Evolutionary conservation across 2,329 filamentous ascomycete genomes (phyloP).

Genomic region (Berkeleyomyces basicola): DNA sequence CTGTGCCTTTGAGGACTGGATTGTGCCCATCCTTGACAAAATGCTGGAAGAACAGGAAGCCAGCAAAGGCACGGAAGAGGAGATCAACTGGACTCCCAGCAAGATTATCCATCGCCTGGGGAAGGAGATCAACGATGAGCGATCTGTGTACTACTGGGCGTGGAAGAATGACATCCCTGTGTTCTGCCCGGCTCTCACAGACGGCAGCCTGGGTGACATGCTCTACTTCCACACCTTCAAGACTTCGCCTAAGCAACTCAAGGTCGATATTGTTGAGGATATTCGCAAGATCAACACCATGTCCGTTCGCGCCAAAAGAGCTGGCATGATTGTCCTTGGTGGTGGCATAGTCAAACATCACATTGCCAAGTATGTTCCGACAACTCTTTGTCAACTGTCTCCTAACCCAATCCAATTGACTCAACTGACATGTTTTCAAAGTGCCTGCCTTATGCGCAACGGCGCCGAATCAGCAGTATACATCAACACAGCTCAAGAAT

Average conservation of each 20-base stretch:
- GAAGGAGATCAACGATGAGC: constrained; percentile 83
- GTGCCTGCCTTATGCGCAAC: constrained; percentile 87
- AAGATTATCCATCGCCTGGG: constrained; percentile 82
- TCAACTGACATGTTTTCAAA: background rate
- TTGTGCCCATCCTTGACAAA: constrained; percentile 82
- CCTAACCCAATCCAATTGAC: background rate
- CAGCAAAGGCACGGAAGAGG: constrained; percentile 48
- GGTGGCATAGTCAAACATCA: constrained; percentile 96
- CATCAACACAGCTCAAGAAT: constrained; percentile 94
- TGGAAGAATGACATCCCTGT: constrained; percentile 94
- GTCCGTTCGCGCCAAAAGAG: constrained; percentile 68
- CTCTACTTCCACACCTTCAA: constrained; percentile 97
- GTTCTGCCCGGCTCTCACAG: constrained; percentile 90
- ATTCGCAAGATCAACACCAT: constrained; percentile 88
- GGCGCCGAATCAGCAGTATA: constrained; percentile 94
- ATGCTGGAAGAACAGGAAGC: constrained; percentile 91
- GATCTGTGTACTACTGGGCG: constrained; percentile 92
- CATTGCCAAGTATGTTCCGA: constrained; percentile 54
- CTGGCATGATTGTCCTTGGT: constrained; percentile 89
- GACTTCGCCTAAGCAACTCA: constrained; percentile 61
- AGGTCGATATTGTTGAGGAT: constrained; percentile 84
- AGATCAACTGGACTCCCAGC: constrained; percentile 82
- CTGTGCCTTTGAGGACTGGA: constrained; percentile 95
- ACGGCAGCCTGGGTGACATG: constrained; percentile 94
- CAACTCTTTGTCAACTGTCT: background rate